These are phyloP conservation scores for Excoecaria cochinchinensis DNA, from an alignment of 345 rosid species.

Conservation along the genomic window DNA sequence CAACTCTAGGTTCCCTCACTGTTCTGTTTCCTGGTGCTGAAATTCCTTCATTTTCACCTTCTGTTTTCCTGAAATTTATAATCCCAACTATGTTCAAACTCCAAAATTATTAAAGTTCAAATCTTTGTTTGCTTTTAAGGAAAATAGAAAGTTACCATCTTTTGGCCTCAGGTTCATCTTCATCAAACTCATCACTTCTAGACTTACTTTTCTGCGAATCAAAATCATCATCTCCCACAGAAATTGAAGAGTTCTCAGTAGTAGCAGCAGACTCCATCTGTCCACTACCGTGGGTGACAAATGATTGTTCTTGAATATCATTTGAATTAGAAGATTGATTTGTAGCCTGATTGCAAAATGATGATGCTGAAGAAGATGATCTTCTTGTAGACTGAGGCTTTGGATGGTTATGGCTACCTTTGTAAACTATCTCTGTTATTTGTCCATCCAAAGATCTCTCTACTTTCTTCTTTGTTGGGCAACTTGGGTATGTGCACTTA, in stretches of 20 bases:
- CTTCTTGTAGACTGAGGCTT: constrained; percentile 70
- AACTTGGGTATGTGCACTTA: constrained; percentile 78
- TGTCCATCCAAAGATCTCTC: constrained; percentile 84
- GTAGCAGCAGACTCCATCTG: constrained; percentile 49
- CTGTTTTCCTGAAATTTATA: constrained; percentile 54
- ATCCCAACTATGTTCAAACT: background rate
- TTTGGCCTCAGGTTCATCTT: constrained; percentile 77
- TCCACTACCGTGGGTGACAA: constrained; percentile 34
- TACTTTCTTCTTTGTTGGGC: constrained; percentile 87
- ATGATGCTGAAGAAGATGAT: constrained; percentile 44
- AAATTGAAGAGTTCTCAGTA: constrained; percentile 69
- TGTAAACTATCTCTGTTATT: constrained; percentile 83
- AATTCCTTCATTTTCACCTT: constrained; percentile 71
- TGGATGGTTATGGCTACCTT: constrained; percentile 87
- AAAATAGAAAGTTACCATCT: constrained; percentile 53
- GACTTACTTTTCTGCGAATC: constrained; percentile 69
- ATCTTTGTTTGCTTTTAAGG: background rate
- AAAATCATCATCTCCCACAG: constrained; percentile 66
- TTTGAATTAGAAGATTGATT: constrained; percentile 35
- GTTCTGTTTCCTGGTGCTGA: constrained; percentile 75
- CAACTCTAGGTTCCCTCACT: constrained; percentile 85
- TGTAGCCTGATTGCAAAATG: constrained; percentile 34
- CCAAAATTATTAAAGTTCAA: background rate
- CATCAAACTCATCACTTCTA: constrained; percentile 62
- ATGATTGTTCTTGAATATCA: constrained; percentile 53